Conservation (phyloP, 2,329 filamentous ascomycete genomes). For the Fusarium sp. region DNA sequence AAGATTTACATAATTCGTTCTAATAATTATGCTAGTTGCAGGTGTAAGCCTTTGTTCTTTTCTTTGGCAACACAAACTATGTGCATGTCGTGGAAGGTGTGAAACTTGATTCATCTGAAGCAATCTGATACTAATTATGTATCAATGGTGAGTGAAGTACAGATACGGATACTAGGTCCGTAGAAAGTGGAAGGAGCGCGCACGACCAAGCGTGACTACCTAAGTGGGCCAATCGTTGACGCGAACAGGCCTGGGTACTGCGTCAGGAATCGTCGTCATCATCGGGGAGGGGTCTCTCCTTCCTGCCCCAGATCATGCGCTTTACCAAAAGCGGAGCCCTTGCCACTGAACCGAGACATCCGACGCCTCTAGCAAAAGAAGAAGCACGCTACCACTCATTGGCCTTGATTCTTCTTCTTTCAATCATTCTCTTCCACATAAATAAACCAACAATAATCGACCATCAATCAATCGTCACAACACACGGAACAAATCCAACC, state of each 20-base stretch:
- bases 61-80: too few relatives aligned
- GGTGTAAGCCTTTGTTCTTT: too few relatives aligned
- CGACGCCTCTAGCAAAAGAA: constrained; percentile 29
- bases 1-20: constrained; percentile 26
- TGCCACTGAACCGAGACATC: constrained; percentile 45
- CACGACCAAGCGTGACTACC: neutral
- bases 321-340: constrained; percentile 31
- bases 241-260: neutral
- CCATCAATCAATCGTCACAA: neutral
- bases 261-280: constrained; percentile 26
- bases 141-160: neutral
- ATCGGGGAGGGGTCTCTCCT: constrained; percentile 15
- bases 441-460: neutral
- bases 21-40: constrained; percentile 21
- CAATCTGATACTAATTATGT: neutral
- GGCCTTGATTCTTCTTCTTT: constrained; percentile 1
- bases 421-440: constrained; percentile 14
- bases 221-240: constrained; percentile 13
- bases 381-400: constrained; percentile 25
- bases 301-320: constrained; percentile 32
- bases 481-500: neutral
- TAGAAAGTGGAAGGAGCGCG: neutral
- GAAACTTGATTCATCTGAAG: too few relatives aligned
- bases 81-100: too few relatives aligned
- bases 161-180: too few relatives aligned